Conservation (phyloP, 2,329 filamentous ascomycete species). For the Alternaria infectoria region DNA sequence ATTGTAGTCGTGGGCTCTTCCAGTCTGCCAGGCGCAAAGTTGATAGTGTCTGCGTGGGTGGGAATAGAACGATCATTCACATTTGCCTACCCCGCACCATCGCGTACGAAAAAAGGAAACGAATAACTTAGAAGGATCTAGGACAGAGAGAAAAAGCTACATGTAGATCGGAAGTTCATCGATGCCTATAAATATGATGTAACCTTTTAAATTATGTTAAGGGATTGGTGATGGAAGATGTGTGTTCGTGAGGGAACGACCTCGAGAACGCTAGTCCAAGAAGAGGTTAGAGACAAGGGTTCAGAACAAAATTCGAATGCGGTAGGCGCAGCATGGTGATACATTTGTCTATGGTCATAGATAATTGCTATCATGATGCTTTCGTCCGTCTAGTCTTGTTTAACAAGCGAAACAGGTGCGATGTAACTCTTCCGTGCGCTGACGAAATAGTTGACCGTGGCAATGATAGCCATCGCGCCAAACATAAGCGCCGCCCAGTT, state of each 20-base stretch:
- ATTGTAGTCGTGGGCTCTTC: slow-evolving; percentile 13
- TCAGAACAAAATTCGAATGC: neutral
- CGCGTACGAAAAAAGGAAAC: neutral
- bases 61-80: neutral
- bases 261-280: neutral
- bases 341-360: neutral
- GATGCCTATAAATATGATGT: neutral
- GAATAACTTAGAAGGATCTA: neutral
- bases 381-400: slow-evolving; percentile 6
- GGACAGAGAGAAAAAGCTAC: too few species aligned
- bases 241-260: neutral
- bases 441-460: slow-evolving; percentile 20
- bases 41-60: neutral
- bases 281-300: neutral
- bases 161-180: neutral
- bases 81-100: slow-evolving; percentile 10
- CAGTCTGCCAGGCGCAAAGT: neutral
- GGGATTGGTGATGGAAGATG: neutral
- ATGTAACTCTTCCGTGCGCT: slow-evolving; percentile 20
- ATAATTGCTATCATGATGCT: neutral
- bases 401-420: slow-evolving; percentile 19
- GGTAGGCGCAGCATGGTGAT: neutral
- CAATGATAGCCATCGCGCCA: slow-evolving; percentile 25
- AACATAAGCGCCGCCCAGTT: slow-evolving; percentile 57
- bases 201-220: neutral